Evolutionary conservation across 495 filamentous ascomycete genomes (phyloP).

Genomic region (Friedmanniomyces simplex): DNA sequence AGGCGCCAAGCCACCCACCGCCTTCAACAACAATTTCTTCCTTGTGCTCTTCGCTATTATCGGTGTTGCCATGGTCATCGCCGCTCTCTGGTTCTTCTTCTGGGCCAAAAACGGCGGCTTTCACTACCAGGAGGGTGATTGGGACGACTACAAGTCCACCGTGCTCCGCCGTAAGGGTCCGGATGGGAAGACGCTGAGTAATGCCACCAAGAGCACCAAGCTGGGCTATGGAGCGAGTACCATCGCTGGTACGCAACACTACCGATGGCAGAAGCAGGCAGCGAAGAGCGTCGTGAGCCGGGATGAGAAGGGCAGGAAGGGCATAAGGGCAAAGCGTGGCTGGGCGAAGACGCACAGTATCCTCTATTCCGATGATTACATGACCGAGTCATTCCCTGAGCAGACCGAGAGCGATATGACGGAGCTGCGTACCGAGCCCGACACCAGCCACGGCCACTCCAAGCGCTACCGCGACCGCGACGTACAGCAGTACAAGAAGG

Average conservation of each 20-base stretch:
- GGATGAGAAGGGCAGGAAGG: slow-evolving; percentile 25
- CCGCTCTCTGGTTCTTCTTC: slow-evolving; percentile 93
- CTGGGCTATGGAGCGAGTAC: slow-evolving; percentile 64
- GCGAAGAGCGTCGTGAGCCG: slow-evolving; percentile 14
- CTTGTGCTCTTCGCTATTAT: slow-evolving; percentile 79
- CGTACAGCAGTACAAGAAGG: slow-evolving; percentile 69
- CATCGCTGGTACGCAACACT: slow-evolving; percentile 32
- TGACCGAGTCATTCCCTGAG: slow-evolving; percentile 10
- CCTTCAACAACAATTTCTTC: slow-evolving; percentile 74
- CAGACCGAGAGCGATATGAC: slow-evolving; percentile 20
- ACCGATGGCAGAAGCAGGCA: slow-evolving; percentile 8
- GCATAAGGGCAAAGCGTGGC: slow-evolving; percentile 17
- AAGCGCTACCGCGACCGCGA: slow-evolving; percentile 48
- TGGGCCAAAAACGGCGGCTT: slow-evolving; percentile 95
- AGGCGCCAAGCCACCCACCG: slow-evolving; percentile 51
- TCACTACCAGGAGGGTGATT: slow-evolving; percentile 70
- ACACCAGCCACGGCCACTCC: slow-evolving; percentile 12
- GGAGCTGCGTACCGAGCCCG: slow-evolving; percentile 14
- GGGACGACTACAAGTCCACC: slow-evolving; percentile 97
- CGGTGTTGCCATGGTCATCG: slow-evolving; percentile 64
- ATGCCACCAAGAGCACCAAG: slow-evolving; percentile 69
- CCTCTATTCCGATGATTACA: slow-evolving; percentile 20
- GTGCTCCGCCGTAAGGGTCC: slow-evolving; percentile 87
- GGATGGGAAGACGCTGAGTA: slow-evolving; percentile 69
- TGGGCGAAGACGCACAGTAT: slow-evolving; percentile 16